Conservation (phyloP, 768 basidiomycete genomes). For the Boletus vinaceobasis region DNA sequence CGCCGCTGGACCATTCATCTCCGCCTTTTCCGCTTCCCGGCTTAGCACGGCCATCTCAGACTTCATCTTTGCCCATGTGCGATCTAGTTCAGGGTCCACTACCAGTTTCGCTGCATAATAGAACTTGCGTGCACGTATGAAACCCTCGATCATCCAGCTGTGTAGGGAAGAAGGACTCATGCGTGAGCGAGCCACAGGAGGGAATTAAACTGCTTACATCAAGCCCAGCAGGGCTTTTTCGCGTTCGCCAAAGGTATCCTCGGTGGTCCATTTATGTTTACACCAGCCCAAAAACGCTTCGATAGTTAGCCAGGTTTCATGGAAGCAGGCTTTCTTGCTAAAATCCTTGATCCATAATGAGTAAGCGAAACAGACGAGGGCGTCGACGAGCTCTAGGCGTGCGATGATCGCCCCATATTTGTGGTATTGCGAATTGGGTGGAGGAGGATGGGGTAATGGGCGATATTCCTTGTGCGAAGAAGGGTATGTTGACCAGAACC, state of each 20-base stretch:
- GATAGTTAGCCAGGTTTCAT: conserved; percentile 65
- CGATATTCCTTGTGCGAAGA: conserved; percentile 61
- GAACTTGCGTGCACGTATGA: conserved; percentile 56
- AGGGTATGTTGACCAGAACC: conserved; percentile 72
- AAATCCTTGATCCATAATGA: conserved; percentile 79
- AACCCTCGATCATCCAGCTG: conserved; percentile 79
- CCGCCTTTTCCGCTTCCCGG: conserved; percentile 36
- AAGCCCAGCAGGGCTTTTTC: conserved; percentile 68
- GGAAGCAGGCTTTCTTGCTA: conserved; percentile 49
- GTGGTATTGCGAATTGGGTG: conserved; percentile 66
- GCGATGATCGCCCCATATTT: conserved; percentile 73
- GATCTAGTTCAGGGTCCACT: conserved; percentile 34
- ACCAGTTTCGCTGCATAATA: conserved; percentile 35
- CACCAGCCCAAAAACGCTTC: conserved; percentile 70
- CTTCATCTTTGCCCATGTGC: conserved; percentile 34
- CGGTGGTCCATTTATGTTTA: conserved; percentile 60
- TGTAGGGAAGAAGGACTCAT: conserved; percentile 18
- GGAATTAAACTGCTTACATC: conserved; percentile 54
- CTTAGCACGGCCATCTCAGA: conserved; percentile 30
- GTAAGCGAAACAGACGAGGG: conserved; percentile 80
- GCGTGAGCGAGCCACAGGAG: conserved; percentile 24
- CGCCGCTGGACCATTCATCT: conserved; percentile 29
- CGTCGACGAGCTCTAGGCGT: conserved; percentile 75
- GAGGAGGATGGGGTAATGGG: conserved; percentile 60
- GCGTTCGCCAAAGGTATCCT: conserved; percentile 43